These are phyloP conservation scores for Aureobasidium sp. DNA, from an alignment of 2,329 filamentous ascomycete species.

Conservation along the genomic window DNA sequence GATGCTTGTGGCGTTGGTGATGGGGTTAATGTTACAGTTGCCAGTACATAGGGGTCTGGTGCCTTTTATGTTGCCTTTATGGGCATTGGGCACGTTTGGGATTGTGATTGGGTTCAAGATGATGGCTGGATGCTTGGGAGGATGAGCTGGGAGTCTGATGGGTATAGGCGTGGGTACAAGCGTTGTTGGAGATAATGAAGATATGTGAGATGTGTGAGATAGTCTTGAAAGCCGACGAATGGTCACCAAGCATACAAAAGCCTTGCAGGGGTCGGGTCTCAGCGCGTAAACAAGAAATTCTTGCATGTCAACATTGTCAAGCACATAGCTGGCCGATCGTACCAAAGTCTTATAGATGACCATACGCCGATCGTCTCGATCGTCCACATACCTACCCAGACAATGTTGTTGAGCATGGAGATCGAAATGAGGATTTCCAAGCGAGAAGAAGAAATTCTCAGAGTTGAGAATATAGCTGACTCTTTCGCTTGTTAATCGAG, in stretches of 20 bases:
- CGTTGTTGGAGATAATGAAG: neutral
- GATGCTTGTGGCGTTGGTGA: neutral
- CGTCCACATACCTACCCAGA: neutral
- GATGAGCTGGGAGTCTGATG: neutral
- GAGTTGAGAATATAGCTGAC: neutral
- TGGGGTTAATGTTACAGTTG: neutral
- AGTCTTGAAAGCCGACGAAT: neutral
- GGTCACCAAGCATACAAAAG: neutral
- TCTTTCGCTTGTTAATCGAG: neutral
- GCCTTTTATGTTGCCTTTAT: constrained; percentile 7
- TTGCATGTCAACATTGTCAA: neutral
- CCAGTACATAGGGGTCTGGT: neutral
- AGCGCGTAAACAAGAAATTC: neutral
- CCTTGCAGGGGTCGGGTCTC: neutral
- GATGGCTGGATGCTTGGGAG: neutral
- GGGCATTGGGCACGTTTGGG: neutral
- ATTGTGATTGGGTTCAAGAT: neutral
- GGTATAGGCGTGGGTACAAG: neutral
- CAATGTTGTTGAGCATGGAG: neutral
- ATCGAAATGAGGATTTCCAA: neutral
- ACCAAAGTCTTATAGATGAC: neutral
- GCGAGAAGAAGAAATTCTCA: neutral
- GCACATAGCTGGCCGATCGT: neutral
- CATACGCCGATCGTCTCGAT: neutral
- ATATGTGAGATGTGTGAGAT: neutral